These are phyloP conservation scores for Candida parachauliodes DNA, from an alignment of 805 yeast species.

Conservation along the genomic window DNA sequence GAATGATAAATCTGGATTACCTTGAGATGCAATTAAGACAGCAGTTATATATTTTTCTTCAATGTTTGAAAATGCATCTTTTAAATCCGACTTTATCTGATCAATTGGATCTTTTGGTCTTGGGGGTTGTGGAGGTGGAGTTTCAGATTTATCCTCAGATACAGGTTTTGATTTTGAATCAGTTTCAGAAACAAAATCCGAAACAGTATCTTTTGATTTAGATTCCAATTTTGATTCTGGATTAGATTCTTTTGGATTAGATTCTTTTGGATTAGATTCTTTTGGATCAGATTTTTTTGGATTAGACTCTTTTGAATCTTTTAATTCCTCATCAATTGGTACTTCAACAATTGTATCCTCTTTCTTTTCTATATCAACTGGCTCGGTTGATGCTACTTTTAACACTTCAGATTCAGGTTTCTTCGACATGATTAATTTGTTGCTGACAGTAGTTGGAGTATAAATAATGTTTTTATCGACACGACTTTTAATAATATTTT, in stretches of 20 bases:
- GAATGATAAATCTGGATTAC: slow-evolving; percentile 80
- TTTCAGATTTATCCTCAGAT: slow-evolving; percentile 1
- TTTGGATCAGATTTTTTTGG: no score
- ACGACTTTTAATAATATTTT: background rate
- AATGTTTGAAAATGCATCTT: slow-evolving; percentile 81
- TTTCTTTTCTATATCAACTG: slow-evolving; percentile 24
- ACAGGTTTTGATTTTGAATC: background rate
- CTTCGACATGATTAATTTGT: slow-evolving; percentile 14
- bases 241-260: no score
- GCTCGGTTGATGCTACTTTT: slow-evolving; percentile 31
- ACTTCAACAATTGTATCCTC: slow-evolving; percentile 8
- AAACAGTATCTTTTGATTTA: no score
- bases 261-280: no score
- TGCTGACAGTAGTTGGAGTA: no score
- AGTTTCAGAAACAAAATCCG: no score
- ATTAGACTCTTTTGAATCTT: background rate
- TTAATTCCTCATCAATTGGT: slow-evolving; percentile 7
- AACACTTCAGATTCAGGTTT: slow-evolving; percentile 22
- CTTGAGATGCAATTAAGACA: slow-evolving; percentile 80
- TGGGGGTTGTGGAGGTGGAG: slow-evolving; percentile 37
- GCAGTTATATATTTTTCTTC: slow-evolving; percentile 73
- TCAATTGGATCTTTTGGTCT: slow-evolving; percentile 64
- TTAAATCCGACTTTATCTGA: slow-evolving; percentile 54
- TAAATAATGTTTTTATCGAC: no score
- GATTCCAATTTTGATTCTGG: no score